phyloP scores from a whole-genome alignment of 345 rosid genomes.

The Eucalyptus dawsonii region DNA sequence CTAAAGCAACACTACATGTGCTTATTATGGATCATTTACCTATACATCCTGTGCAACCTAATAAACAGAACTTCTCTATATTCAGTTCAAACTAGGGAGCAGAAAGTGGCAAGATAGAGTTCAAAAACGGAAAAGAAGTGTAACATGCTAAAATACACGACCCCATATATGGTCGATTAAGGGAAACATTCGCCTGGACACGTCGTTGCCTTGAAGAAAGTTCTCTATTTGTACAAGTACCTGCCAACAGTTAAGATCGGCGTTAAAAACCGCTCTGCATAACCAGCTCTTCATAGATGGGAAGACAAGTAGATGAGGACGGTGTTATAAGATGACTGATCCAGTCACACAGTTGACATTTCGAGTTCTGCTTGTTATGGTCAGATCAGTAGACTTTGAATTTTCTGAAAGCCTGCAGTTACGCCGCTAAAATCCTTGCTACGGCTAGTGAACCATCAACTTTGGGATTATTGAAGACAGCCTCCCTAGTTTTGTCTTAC shows the following conservation, averaged over 20 bases:
- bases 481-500: background rate
- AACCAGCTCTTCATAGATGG: background rate
- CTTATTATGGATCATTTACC: background rate
- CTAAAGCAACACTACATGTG: background rate
- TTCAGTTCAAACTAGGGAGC: background rate
- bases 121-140: background rate
- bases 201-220: background rate
- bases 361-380: background rate
- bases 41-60: background rate
- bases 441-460: background rate
- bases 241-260: conserved; percentile 3
- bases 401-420: background rate
- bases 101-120: background rate
- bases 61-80: background rate
- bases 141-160: background rate
- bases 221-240: conserved; percentile 19
- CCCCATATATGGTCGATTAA: background rate
- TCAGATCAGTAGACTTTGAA: background rate
- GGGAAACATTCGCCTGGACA: background rate
- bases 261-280: background rate
- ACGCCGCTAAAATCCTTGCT: background rate
- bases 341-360: background rate
- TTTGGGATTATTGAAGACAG: background rate
- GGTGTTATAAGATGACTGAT: background rate
- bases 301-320: background rate